Evolutionary conservation across 2,329 filamentous ascomycete genomes (phyloP), one percentile per base, ranked within the genome.

Genomic region (Fusarium liriodendri): DNA sequence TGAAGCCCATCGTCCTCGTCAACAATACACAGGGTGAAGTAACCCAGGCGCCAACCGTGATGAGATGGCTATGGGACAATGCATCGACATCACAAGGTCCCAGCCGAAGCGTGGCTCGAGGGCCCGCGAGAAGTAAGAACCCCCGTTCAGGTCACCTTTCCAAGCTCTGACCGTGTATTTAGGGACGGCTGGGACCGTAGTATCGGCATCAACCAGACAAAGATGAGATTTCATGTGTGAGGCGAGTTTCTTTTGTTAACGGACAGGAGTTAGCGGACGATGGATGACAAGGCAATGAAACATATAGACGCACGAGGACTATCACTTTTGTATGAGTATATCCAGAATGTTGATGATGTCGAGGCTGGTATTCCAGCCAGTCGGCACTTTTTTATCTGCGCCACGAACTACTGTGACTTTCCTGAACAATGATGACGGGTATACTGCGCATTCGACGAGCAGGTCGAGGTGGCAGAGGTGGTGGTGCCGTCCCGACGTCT

Each of bases 31-130:
- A 79, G 9, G 77, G 74, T 8, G 75, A 77, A 14, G 67, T 78
- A n/a, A 62, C 72, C n/a, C 78, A 80, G 45, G 75, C 70, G 20
- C 67, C 81, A 58, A 83, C 82, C 3, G 74, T 83, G 22, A 76
- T 83, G 67, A 79, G 77, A 52, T 82, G 81, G 77, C 32, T 83
- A 32, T 82, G 79, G 76, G 80, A 82, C 60, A 76, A 70, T 62
- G 69, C 79, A 25, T 71, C 68, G 38, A 64, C 71, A 47, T 54
- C 68, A 5, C 75, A 74, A 40, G 69, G 62, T 20, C 32, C 70
- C 8, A 63, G 66, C 25, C 71, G 76, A 68, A 76, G 72, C 38
- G 66, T 72, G 29, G 66, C 76, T 6, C 70, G 76, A 61, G 73
- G 66, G 33, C 55, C 75, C 52, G 65, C 73, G 45, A 79, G 76